A percentile compares a stretch with the other conserved stretches of the same genome.
phyloP scores from a whole-genome alignment of 306 rosid species.

The Vicia villosa region DNA sequence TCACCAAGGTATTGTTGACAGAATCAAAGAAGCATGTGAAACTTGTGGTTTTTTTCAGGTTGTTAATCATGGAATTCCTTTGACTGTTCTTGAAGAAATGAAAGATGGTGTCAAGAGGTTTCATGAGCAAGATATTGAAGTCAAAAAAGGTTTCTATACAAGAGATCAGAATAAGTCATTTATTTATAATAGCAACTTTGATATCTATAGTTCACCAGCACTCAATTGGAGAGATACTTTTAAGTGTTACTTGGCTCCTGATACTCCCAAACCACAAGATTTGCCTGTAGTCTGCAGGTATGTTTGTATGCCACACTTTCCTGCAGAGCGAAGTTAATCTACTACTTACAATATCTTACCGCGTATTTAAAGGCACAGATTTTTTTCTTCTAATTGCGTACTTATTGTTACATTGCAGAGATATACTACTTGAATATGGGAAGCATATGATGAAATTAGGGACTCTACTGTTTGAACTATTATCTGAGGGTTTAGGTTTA shows the following conservation, averaged over 20 bases:
- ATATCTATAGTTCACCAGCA: slow-evolving; percentile 38
- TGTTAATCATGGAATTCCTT: slow-evolving; percentile 40
- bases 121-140: slow-evolving; percentile 26
- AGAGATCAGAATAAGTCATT: slow-evolving; percentile 20
- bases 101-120: slow-evolving; percentile 38
- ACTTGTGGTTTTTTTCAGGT: slow-evolving; percentile 47
- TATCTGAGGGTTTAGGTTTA: slow-evolving; percentile 43
- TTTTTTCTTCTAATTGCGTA: no score
- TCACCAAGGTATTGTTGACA: slow-evolving; percentile 25
- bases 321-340: no score
- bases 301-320: not conserved
- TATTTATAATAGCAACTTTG: slow-evolving; percentile 40
- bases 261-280: slow-evolving; percentile 49
- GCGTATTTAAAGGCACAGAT: no score
- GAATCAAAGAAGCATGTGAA: slow-evolving; percentile 34
- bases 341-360: no score
- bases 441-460: slow-evolving; percentile 42
- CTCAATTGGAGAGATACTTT: slow-evolving; percentile 61
- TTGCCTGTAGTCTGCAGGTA: slow-evolving; percentile 54
- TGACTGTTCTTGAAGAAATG: slow-evolving; percentile 43
- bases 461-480: slow-evolving; percentile 34
- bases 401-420: slow-evolving; percentile 22
- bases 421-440: slow-evolving; percentile 43
- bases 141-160: slow-evolving; percentile 16
- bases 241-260: slow-evolving; percentile 37